phyloP scores from a whole-genome alignment of 768 basidiomycete species.

The Lepiota brunneoincarnata region DNA sequence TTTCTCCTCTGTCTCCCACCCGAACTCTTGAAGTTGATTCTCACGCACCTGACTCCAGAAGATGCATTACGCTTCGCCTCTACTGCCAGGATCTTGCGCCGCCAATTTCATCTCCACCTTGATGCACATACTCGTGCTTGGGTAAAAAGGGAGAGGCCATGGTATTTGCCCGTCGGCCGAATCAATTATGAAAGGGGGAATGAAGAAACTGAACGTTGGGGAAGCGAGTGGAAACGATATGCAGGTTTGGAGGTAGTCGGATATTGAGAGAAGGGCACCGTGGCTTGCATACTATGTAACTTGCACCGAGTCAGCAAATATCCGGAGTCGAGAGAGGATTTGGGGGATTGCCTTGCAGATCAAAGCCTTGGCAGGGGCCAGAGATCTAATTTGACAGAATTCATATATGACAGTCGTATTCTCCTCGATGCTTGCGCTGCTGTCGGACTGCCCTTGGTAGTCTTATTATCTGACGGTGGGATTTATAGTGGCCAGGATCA shows the following conservation, averaged over 20 bases:
- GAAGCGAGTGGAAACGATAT: not conserved
- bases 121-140: not conserved
- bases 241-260: not conserved
- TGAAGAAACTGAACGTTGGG: not conserved
- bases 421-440: too few relatives aligned
- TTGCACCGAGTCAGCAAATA: not conserved
- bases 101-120: not conserved
- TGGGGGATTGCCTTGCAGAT: constrained; percentile 4
- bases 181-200: not conserved
- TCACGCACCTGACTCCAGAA: not conserved
- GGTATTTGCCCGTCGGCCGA: constrained; percentile 1
- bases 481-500: too few relatives aligned
- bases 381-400: too few relatives aligned
- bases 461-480: too few relatives aligned
- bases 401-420: too few relatives aligned
- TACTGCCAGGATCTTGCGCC: not conserved
- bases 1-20: not conserved
- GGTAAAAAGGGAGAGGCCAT: not conserved
- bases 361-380: too few relatives aligned
- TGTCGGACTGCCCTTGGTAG: too few relatives aligned
- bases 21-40: not conserved
- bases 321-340: constrained; percentile 3
- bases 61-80: not conserved
- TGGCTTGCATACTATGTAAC: constrained; percentile 2
- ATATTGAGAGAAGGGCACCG: not conserved